Percentiles rank a stretch among this genome's conserved stretches.
phyloP scores from a whole-genome alignment of 495 filamentous ascomycete genomes.

The Podospora australis region DNA sequence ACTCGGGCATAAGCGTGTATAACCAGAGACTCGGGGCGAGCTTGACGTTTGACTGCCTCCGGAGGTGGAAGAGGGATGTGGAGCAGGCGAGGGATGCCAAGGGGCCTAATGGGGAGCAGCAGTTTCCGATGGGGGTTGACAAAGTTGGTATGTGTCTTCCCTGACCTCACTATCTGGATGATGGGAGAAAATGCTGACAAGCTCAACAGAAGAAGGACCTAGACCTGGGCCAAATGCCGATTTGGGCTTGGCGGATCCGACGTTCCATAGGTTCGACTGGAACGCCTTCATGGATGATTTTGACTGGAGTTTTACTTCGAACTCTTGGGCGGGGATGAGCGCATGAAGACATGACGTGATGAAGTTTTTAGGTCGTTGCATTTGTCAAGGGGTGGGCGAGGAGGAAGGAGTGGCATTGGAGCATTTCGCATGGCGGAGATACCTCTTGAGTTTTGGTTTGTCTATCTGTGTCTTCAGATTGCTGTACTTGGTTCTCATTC shows the following conservation, averaged over 20 bases:
- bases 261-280: constrained; percentile 36
- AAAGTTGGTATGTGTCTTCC: background rate
- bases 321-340: background rate
- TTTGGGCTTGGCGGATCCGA: constrained; percentile 24
- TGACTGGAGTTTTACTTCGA: constrained; percentile 36
- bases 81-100: constrained; percentile 16
- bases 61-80: constrained; percentile 33
- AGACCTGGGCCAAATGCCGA: constrained; percentile 15
- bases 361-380: too few relatives aligned
- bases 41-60: constrained; percentile 35
- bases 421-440: too few relatives aligned
- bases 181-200: background rate
- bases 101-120: background rate
- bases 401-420: too few relatives aligned
- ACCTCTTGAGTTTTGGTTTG: too few relatives aligned
- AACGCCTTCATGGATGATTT: constrained; percentile 41
- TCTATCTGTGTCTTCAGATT: too few relatives aligned
- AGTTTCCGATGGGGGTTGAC: background rate
- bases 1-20: constrained; percentile 21
- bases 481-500: too few relatives aligned
- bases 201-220: constrained; percentile 5
- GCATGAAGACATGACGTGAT: too few relatives aligned
- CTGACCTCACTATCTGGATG: background rate
- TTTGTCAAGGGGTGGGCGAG: too few relatives aligned
- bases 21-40: constrained; percentile 32